Base-by-base conservation (phyloP, 1,139 yeast genomes). In the Yamadazyma diddensiae region DNA sequence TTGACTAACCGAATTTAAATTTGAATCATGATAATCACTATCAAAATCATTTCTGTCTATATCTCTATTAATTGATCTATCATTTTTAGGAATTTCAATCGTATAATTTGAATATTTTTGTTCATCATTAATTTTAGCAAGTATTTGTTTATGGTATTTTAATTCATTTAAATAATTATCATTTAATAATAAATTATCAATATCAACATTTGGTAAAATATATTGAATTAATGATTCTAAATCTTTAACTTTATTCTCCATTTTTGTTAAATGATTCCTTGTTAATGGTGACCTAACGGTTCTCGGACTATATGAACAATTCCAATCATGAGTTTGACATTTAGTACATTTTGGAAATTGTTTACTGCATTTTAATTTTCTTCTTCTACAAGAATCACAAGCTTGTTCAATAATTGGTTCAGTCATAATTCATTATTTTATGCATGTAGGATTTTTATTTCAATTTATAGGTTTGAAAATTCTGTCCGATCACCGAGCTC, bases 221-320 rank as follows among this genome's bases (percentile, higher is more conserved):
- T 44, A 66, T 28, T 62, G 55, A 15, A 86, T 49, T 26, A 85
- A 50, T 21, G 59, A 57, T 47, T 82, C 85, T 42, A 84, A 60
- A 25, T 62, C 67, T 32, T 66, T 60, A 11, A 80, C 80, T 39
- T 80, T 64, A 38, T 68, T 73, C 55, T 86, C 95, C 26, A 86
- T 88, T 35, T 74, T 74, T 8, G 95, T 85, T 43, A 86, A 63
- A 59, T 82, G 83, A 13, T 83, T 87, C 46, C 96, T 65, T 0
- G 95, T 86, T 39, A 86, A 62, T 0, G 95, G 95, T 6, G 90
- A 79, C 38, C 95, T 63, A 20, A 82, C 81, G 2, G 82, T 73
- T 41, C 84, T 66, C 10, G 96, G 95, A 17, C 85, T 77, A 54
- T 86, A 86, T 4, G 75, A 62, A 56, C 96, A 86, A 29, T 73